Percentiles rank a stretch among this genome's conserved stretches.
Evolutionary conservation across 495 filamentous ascomycete species (phyloP).

Genomic region (Daldinia vernicosa): DNA sequence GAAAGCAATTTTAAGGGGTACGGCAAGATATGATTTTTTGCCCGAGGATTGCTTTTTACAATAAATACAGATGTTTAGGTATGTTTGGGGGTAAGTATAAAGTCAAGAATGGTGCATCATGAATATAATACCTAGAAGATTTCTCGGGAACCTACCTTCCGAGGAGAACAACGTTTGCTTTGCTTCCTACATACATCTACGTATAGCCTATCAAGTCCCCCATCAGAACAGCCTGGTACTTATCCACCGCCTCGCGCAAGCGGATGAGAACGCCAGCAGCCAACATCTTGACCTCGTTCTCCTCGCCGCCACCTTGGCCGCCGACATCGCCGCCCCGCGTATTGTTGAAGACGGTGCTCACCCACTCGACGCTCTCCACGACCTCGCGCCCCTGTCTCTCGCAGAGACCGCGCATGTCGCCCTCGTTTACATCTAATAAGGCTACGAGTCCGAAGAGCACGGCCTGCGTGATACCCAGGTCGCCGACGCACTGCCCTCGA

Average conservation of each 20-base stretch:
- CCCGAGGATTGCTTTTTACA: background rate
- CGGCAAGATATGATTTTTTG: background rate
- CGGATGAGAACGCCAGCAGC: slow-evolving; percentile 86
- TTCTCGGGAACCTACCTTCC: background rate
- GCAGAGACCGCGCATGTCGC: slow-evolving; percentile 78
- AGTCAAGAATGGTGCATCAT: background rate
- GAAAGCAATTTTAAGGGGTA: too few relatives aligned
- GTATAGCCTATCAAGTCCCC: slow-evolving; percentile 66
- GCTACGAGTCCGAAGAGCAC: slow-evolving; percentile 81
- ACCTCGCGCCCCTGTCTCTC: slow-evolving; percentile 63
- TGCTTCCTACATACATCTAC: slow-evolving; percentile 7
- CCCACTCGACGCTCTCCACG: slow-evolving; percentile 66
- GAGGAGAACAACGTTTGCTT: background rate
- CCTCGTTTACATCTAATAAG: slow-evolving; percentile 84
- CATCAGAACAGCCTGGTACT: slow-evolving; percentile 73
- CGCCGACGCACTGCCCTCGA: slow-evolving; percentile 57
- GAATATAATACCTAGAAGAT: background rate
- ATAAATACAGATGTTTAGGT: too few relatives aligned
- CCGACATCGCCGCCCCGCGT: slow-evolving; percentile 54
- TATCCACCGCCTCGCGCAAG: slow-evolving; percentile 79
- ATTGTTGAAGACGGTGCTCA: slow-evolving; percentile 51
- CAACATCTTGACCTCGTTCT: slow-evolving; percentile 72
- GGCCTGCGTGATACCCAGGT: slow-evolving; percentile 72
- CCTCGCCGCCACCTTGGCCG: slow-evolving; percentile 58
- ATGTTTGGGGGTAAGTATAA: too few relatives aligned